These are phyloP conservation scores for Xylaria sp. DNA, from an alignment of 2,329 filamentous ascomycete species.

Conservation along the genomic window DNA sequence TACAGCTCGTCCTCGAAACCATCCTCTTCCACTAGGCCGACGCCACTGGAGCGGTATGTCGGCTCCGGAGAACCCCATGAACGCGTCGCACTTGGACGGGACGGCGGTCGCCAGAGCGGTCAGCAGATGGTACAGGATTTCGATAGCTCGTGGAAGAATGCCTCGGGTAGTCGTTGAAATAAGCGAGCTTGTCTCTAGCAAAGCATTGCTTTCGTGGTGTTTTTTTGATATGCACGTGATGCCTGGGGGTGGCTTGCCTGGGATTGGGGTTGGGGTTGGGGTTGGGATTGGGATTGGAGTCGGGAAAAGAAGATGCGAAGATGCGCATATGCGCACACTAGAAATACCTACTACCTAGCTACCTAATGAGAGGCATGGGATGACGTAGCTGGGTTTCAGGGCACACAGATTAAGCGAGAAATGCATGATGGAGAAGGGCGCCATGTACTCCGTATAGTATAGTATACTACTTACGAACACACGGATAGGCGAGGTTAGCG, in stretches of 20 bases:
- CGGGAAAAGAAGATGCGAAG: neutral
- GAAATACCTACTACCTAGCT: neutral
- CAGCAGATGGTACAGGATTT: slow-evolving; percentile 25
- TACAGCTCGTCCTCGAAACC: slow-evolving; percentile 1
- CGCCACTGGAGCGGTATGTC: slow-evolving; percentile 21
- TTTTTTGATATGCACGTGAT: neutral
- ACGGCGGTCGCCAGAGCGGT: slow-evolving; percentile 14
- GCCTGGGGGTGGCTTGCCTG: neutral
- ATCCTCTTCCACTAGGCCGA: neutral
- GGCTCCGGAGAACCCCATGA: slow-evolving; percentile 18
- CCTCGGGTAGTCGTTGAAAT: slow-evolving; percentile 4
- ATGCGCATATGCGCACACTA: too few relatives aligned
- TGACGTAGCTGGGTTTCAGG: slow-evolving; percentile 14
- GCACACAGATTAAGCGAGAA: slow-evolving; percentile 11
- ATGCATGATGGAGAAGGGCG: neutral
- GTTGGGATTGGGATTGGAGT: neutral
- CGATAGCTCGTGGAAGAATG: slow-evolving; percentile 16
- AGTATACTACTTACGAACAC: neutral
- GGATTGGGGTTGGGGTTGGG: neutral
- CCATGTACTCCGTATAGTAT: neutral
- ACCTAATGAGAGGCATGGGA: neutral
- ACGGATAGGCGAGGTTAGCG: slow-evolving; percentile 3
- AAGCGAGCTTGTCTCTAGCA: neutral
- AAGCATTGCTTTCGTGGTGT: neutral
- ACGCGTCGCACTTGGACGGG: slow-evolving; percentile 9